Evolutionary conservation across 306 rosid genomes (phyloP).

Genomic region (Vigna radiata): DNA sequence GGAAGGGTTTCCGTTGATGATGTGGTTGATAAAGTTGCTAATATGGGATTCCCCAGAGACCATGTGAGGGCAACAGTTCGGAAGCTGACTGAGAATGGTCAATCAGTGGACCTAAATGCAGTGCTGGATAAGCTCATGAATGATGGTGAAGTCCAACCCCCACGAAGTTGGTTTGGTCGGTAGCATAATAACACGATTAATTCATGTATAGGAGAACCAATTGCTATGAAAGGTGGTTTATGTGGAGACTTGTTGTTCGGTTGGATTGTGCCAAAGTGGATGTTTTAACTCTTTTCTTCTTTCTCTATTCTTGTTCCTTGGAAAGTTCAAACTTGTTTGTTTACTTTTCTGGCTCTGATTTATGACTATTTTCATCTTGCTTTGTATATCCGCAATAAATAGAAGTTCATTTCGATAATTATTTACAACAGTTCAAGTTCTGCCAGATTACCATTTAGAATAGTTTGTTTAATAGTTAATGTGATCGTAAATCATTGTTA

Average conservation of each 20-base stretch:
- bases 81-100: slow-evolving; percentile 87
- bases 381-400: slow-evolving; percentile 62
- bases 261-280: slow-evolving; percentile 43
- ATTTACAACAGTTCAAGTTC: no score
- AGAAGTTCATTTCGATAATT: slow-evolving; percentile 42
- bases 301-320: slow-evolving; percentile 34
- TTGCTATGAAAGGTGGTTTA: slow-evolving; percentile 42
- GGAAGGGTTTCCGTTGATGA: slow-evolving; percentile 75
- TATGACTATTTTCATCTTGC: slow-evolving; percentile 43
- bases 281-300: slow-evolving; percentile 25
- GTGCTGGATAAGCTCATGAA: slow-evolving; percentile 90
- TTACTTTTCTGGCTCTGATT: slow-evolving; percentile 40
- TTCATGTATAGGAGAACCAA: slow-evolving; percentile 56
- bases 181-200: slow-evolving; percentile 45
- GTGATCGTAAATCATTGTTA: no score
- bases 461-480: no score
- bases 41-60: slow-evolving; percentile 92
- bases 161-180: slow-evolving; percentile 85
- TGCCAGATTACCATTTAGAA: no score
- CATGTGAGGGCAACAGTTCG: slow-evolving; percentile 82
- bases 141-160: slow-evolving; percentile 73
- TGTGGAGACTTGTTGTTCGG: slow-evolving; percentile 24
- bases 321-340: slow-evolving; percentile 45
- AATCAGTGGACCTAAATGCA: slow-evolving; percentile 80
- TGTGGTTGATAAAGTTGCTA: slow-evolving; percentile 77